These are phyloP conservation scores for Ceratobasidium sp. DNA, from an alignment of 1,284 basidiomycete species.

Conservation along the genomic window DNA sequence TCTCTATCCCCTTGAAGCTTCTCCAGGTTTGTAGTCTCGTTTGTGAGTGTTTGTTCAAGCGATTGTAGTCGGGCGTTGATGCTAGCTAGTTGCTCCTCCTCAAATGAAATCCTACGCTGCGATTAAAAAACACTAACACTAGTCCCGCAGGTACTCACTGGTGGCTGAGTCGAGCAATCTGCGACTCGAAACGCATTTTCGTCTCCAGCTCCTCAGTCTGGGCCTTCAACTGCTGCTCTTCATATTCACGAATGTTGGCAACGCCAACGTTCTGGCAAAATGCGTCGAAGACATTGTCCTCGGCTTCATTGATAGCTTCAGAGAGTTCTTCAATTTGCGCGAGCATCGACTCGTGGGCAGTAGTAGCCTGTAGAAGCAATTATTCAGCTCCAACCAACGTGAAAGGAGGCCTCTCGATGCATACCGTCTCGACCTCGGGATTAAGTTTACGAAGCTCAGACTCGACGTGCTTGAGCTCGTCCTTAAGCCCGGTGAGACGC, in stretches of 20 bases:
- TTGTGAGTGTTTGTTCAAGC: conserved; percentile 65
- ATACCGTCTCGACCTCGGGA: conserved; percentile 75
- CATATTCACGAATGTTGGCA: conserved; percentile 90
- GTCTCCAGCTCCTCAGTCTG: conserved; percentile 90
- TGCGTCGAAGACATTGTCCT: conserved; percentile 79
- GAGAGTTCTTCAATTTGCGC: conserved; percentile 67
- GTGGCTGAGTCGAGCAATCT: conserved; percentile 87
- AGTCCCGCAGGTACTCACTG: conserved; percentile 66
- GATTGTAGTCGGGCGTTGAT: conserved; percentile 71
- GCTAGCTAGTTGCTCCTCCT: conserved; percentile 73
- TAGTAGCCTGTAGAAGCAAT: conserved; percentile 60
- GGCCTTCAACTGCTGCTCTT: conserved; percentile 88
- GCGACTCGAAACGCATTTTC: conserved; percentile 83
- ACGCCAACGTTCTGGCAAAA: conserved; percentile 90
- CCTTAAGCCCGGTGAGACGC: conserved; percentile 74
- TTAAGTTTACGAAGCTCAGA: conserved; percentile 72
- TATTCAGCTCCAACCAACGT: background rate
- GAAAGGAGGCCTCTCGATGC: conserved; percentile 18
- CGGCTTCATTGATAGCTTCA: conserved; percentile 75
- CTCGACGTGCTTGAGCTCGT: conserved; percentile 81
- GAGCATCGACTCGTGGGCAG: conserved; percentile 56
- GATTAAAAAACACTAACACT: background rate
- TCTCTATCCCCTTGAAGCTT: conserved; percentile 69
- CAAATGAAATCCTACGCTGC: conserved; percentile 75
- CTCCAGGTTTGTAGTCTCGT: conserved; percentile 67